These are phyloP conservation scores for Thalia dealbata DNA, from an alignment of 176 grass and related monocot genomes.

Conservation along the genomic window DNA sequence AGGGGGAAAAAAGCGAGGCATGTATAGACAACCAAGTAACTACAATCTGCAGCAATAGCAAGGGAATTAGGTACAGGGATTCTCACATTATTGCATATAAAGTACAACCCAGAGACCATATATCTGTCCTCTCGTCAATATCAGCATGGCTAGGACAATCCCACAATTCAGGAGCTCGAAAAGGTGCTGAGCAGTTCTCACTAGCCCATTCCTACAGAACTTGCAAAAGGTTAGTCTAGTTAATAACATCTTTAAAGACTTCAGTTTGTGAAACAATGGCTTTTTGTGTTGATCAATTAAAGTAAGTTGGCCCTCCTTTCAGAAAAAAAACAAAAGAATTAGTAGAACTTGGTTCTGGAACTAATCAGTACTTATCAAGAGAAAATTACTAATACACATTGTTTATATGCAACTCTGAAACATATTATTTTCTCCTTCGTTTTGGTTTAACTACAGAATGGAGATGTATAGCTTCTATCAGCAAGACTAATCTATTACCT, in stretches of 20 bases:
- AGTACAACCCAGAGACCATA: constrained; percentile 84
- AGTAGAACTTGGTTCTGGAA: not conserved
- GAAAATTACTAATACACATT: too few species aligned
- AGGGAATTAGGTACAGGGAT: constrained; percentile 3
- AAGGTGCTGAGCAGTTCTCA: constrained; percentile 57
- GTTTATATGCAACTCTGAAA: too few species aligned
- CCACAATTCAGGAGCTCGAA: constrained; percentile 77
- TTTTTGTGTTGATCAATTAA: not conserved
- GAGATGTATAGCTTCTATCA: not conserved
- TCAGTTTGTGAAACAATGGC: not conserved
- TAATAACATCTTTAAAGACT: not conserved
- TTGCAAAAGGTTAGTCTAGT: not conserved
- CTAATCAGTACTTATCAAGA: not conserved
- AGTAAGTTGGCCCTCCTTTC: too few species aligned
- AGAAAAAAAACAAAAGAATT: not conserved
- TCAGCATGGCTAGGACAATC: constrained; percentile 50
- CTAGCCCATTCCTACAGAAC: constrained; percentile 70
- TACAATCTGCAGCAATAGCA: not conserved
- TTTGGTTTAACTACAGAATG: not conserved
- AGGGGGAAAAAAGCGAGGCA: constrained; percentile 2
- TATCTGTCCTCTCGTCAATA: constrained; percentile 77
- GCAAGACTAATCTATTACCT: constrained; percentile 30
- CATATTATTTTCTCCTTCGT: not conserved
- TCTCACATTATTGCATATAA: constrained; percentile 74
- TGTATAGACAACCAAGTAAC: not conserved